Conservation (phyloP, 1,139 yeast genomes). For the Eremothecium cymbalariae region DNA sequence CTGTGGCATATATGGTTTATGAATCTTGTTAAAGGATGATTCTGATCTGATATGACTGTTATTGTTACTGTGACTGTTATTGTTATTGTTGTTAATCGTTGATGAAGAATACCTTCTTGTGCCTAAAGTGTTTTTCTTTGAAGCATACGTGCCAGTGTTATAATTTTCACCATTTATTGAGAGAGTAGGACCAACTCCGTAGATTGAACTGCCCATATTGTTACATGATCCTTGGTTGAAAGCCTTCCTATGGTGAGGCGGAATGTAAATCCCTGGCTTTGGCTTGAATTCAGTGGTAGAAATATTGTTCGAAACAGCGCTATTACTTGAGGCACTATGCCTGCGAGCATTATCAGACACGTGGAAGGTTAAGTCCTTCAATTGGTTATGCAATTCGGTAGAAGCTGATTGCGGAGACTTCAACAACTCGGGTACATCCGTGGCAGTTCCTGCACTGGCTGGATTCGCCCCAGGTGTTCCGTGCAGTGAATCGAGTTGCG, state of each 20-base stretch:
- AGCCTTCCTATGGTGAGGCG: slow-evolving; percentile 42
- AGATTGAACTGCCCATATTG: slow-evolving; percentile 1
- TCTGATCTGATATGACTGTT: slow-evolving; percentile 2
- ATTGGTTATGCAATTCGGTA: slow-evolving; percentile 21
- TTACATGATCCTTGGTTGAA: slow-evolving; percentile 8
- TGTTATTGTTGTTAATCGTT: not conserved
- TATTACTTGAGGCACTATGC: too few relatives aligned
- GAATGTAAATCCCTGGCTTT: slow-evolving; percentile 35
- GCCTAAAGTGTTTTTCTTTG: slow-evolving; percentile 5
- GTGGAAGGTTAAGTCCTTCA: slow-evolving; percentile 16
- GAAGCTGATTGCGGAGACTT: slow-evolving; percentile 25
- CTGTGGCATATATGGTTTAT: slow-evolving; percentile 12
- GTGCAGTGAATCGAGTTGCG: slow-evolving; percentile 9
- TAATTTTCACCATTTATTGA: slow-evolving; percentile 18
- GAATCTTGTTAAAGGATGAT: slow-evolving; percentile 2
- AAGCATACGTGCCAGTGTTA: slow-evolving; percentile 2
- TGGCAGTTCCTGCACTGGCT: slow-evolving; percentile 6
- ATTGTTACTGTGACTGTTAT: slow-evolving; percentile 2
- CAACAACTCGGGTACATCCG: slow-evolving; percentile 27
- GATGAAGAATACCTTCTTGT: slow-evolving; percentile 3
- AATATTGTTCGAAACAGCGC: too few relatives aligned
- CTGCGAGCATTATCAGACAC: slow-evolving; percentile 8
- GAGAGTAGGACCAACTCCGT: slow-evolving; percentile 5
- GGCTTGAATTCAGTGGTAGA: slow-evolving; percentile 23
- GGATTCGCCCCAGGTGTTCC: slow-evolving; percentile 8